phyloP scores from a whole-genome alignment of 768 basidiomycete species.

The Gloeophyllum trabeum region DNA sequence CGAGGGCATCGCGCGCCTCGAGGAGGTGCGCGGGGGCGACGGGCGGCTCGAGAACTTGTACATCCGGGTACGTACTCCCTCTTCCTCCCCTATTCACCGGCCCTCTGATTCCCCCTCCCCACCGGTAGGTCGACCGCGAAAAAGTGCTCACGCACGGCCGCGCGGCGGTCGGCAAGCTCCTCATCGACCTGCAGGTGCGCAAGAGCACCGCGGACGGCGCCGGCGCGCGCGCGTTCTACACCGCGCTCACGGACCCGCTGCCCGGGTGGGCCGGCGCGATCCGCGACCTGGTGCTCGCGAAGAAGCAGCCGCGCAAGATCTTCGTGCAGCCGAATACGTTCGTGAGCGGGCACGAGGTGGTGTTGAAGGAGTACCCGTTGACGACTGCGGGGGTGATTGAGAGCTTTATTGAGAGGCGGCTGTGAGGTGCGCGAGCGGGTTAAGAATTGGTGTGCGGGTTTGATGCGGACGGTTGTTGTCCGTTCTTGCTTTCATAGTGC shows the following conservation, averaged over 20 bases:
- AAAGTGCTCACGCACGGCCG: conserved; percentile 56
- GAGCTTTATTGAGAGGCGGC: conserved; percentile 65
- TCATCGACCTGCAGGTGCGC: conserved; percentile 73
- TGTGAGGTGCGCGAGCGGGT: conserved; percentile 23
- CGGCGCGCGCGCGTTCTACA: conserved; percentile 73
- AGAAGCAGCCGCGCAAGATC: conserved; percentile 77
- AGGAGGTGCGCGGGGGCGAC: conserved; percentile 48
- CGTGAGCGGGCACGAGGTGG: conserved; percentile 52
- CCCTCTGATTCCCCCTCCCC: conserved; percentile 1
- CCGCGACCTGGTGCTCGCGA: conserved; percentile 64
- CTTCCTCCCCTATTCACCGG: neutral
- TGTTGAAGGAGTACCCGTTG: conserved; percentile 70
- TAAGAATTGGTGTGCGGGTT: too few species aligned
- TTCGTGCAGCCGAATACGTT: conserved; percentile 80
- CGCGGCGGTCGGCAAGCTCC: conserved; percentile 57
- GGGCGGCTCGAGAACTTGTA: conserved; percentile 58
- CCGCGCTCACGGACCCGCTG: conserved; percentile 64
- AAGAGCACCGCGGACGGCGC: conserved; percentile 79
- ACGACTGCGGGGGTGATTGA: conserved; percentile 67
- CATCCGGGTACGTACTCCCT: conserved; percentile 41
- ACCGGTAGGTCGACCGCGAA: conserved; percentile 54
- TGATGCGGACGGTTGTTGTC: too few species aligned
- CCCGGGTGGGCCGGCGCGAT: conserved; percentile 66
- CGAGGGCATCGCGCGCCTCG: conserved; percentile 56
- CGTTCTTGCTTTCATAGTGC: too few species aligned